Conservation (phyloP, 2,329 filamentous ascomycete genomes). For the Paradendryphiella salina region DNA sequence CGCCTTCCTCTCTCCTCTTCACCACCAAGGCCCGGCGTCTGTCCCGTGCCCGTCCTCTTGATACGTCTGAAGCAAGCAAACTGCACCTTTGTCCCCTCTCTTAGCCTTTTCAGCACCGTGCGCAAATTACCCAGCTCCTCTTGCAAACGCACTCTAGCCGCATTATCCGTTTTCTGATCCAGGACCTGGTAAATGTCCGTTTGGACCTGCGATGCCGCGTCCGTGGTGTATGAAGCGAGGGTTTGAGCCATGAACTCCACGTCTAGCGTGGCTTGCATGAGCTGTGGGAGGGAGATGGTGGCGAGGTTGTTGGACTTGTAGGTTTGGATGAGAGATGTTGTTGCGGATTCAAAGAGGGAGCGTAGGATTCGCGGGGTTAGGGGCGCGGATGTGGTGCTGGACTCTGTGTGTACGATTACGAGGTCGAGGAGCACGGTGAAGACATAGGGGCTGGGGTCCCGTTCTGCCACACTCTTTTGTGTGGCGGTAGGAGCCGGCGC, state of each 20-base stretch:
- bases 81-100: constrained; percentile 45
- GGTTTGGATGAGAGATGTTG: constrained; percentile 75
- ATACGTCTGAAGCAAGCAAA: constrained; percentile 44
- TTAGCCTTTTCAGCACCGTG: constrained; percentile 71
- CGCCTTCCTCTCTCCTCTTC: constrained; percentile 13
- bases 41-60: constrained; percentile 21
- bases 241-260: constrained; percentile 97
- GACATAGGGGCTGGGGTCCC: constrained; percentile 82
- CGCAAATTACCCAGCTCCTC: constrained; percentile 89
- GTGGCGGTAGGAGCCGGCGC: constrained; percentile 57
- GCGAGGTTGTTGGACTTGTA: constrained; percentile 61
- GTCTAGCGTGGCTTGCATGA: constrained; percentile 97
- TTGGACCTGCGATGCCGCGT: constrained; percentile 78
- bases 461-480: constrained; percentile 54
- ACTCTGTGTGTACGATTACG: constrained; percentile 87
- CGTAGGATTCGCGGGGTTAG: constrained; percentile 82
- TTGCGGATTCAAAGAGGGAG: constrained; percentile 81
- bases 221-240: constrained; percentile 83
- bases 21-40: not conserved
- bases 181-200: constrained; percentile 90
- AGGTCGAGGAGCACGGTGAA: constrained; percentile 83
- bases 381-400: constrained; percentile 61
- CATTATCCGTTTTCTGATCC: constrained; percentile 85
- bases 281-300: constrained; percentile 73
- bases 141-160: constrained; percentile 77